Conservation (phyloP, 352 stramenopile species). For the Phytophthora litchii region DNA sequence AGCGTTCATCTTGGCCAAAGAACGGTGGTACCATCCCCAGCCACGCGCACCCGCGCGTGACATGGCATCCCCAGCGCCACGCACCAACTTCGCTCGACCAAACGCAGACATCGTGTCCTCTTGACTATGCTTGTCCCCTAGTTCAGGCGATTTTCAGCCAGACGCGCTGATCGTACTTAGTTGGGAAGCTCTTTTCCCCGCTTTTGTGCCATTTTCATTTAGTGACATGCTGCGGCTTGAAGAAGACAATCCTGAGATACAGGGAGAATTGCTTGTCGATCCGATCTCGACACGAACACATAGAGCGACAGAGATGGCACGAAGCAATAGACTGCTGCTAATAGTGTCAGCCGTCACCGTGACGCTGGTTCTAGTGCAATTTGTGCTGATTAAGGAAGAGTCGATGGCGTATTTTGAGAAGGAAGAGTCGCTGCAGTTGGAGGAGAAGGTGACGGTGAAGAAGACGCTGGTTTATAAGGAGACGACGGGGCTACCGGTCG, state of each 20-base stretch:
- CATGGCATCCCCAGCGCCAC: slow-evolving; percentile 53
- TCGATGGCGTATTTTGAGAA: slow-evolving; percentile 38
- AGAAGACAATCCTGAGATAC: slow-evolving; percentile 18
- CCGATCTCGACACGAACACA: slow-evolving; percentile 4
- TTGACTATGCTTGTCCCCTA: slow-evolving; percentile 4
- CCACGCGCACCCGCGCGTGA: slow-evolving; percentile 70
- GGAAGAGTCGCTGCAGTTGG: slow-evolving; percentile 22
- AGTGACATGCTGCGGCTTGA: slow-evolving; percentile 32
- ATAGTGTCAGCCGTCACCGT: slow-evolving; percentile 41
- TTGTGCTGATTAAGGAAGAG: slow-evolving; percentile 51
- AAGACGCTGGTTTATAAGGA: slow-evolving; percentile 45
- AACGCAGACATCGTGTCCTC: slow-evolving; percentile 56
- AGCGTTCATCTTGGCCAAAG: slow-evolving; percentile 85
- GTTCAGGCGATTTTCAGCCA: slow-evolving; percentile 31
- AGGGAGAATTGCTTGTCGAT: slow-evolving; percentile 1
- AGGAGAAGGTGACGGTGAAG: slow-evolving; percentile 8
- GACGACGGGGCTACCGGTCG: slow-evolving; percentile 54
- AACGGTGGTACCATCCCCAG: slow-evolving; percentile 86
- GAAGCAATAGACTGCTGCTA: slow-evolving; percentile 44
- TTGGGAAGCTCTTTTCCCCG: background rate
- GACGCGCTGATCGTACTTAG: slow-evolving; percentile 33
- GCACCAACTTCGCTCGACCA: slow-evolving; percentile 65
- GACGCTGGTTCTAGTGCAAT: slow-evolving; percentile 55
- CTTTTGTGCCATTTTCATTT: slow-evolving; percentile 8
- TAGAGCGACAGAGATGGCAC: slow-evolving; percentile 27